These are phyloP conservation scores for Helicocarpus griseus DNA, from an alignment of 2,329 filamentous ascomycete species.

Conservation along the genomic window DNA sequence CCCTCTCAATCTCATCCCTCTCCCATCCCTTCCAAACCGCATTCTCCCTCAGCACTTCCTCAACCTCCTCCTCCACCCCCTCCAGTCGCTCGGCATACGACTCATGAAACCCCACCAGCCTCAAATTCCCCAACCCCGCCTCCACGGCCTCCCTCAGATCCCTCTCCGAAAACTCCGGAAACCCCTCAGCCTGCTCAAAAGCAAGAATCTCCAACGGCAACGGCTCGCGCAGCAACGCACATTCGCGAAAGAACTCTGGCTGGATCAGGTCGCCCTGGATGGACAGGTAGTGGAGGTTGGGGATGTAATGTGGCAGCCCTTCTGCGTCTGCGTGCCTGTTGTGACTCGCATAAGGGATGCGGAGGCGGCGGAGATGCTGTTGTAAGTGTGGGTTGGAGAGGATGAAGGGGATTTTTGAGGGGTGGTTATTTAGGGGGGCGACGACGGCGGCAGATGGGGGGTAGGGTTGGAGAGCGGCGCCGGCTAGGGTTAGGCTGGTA, in stretches of 20 bases:
- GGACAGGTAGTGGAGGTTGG: background rate
- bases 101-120: constrained; percentile 20
- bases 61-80: constrained; percentile 17
- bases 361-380: background rate
- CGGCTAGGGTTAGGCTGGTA: constrained; percentile 13
- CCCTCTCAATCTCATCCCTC: constrained; percentile 7
- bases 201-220: constrained; percentile 21
- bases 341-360: background rate
- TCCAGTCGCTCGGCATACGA: background rate
- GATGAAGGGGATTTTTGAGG: background rate
- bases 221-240: constrained; percentile 5
- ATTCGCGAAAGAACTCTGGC: background rate
- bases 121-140: constrained; percentile 17
- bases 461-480: constrained; percentile 15
- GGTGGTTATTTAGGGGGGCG: background rate
- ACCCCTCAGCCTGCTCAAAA: constrained; percentile 16
- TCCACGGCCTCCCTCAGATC: constrained; percentile 16
- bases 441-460: constrained; percentile 15
- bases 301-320: background rate
- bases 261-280: background rate
- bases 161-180: constrained; percentile 15
- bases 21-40: constrained; percentile 8
- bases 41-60: constrained; percentile 17
- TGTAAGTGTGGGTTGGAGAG: background rate
- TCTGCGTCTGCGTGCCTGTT: background rate